Base-by-base conservation (phyloP, 106 monocot genomes). In the Allium sativum region DNA sequence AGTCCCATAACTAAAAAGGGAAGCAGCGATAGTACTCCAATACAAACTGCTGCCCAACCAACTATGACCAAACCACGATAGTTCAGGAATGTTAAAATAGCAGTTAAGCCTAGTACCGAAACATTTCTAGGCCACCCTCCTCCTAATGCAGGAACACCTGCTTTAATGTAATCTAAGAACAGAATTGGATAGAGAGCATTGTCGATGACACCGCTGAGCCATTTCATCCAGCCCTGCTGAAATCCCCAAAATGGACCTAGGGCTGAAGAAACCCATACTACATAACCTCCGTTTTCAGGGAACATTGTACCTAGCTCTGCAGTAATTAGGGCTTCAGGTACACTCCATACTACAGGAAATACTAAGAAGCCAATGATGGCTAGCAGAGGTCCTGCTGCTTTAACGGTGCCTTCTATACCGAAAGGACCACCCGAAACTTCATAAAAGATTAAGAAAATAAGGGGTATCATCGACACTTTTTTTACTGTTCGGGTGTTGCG, bases 211-310 rank as follows among this genome's bases (percentile, higher is more conserved):
- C 86, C 86, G 47, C 86, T 87, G 14, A 87, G 64, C 86, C 86
- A 87, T 68, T 87, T 87, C 79, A 87, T 76, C 86, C 86, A 87
- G 44, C 86, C 86, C 47, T 79, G 82, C 65, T 87, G 86, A 55
- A 87, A 87, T 48, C 86, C 86, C n/a, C 86, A 87, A 21, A 79
- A 87, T 1, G 78, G 79, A 10, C 82, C 82, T 47, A 87, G 58
- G n/a, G 82, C 79, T 40, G 82, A 73, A 52, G 79, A 76, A 21
- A 87, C 86, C 86, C 86, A 87, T 5, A 87, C 79, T 7, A 87
- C 86, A 69, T 87, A 87, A 7, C 86, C 86, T 9, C 86, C 79
- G 46, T 87, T 82, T 45, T 87, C 86, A 10, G 86, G 86, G 67
- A 87, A 87, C 82, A 87, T 82, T 52, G 86, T 87, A 17, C 86